Evolutionary conservation across 2,329 filamentous ascomycete genomes (phyloP).

Genomic region (Trichoderma sp.): DNA sequence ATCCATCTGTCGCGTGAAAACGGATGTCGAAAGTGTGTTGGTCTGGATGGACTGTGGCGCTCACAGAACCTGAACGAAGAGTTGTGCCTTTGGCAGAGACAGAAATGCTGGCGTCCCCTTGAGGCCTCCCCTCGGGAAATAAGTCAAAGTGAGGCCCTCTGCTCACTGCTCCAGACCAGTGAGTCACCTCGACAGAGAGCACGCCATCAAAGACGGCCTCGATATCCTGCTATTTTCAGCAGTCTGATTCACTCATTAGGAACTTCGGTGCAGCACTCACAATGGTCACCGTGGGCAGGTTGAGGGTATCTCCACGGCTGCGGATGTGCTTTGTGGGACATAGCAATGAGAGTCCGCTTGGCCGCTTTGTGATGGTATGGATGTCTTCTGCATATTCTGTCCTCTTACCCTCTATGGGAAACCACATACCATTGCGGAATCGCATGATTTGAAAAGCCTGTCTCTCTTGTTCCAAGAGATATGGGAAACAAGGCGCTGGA

Average conservation of each 20-base stretch:
- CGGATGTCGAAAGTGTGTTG: conserved; percentile 45
- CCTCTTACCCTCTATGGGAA: conserved; percentile 60
- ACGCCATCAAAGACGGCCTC: conserved; percentile 45
- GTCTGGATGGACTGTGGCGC: conserved; percentile 42
- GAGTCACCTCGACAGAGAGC: conserved; percentile 45
- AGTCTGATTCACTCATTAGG: not conserved
- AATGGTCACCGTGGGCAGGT: conserved; percentile 55
- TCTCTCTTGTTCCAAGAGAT: not conserved
- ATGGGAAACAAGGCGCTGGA: not conserved
- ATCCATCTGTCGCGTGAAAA: conserved; percentile 44
- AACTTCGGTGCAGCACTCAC: conserved; percentile 13
- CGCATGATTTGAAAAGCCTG: conserved; percentile 33
- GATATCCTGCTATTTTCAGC: conserved; percentile 31
- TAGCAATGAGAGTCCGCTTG: conserved; percentile 53
- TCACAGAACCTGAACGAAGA: conserved; percentile 42
- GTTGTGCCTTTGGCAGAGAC: conserved; percentile 43
- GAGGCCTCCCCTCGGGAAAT: conserved; percentile 42
- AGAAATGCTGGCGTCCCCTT: conserved; percentile 36
- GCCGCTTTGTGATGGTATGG: conserved; percentile 50
- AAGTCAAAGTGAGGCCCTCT: conserved; percentile 46
- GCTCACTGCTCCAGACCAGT: conserved; percentile 44
- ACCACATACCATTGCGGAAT: conserved; percentile 58
- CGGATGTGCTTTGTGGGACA: conserved; percentile 59
- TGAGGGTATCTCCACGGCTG: conserved; percentile 58
- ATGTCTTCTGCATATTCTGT: conserved; percentile 69